Base-by-base conservation (phyloP, 2,329 filamentous ascomycete genomes). In the Fusarium hainanense region DNA sequence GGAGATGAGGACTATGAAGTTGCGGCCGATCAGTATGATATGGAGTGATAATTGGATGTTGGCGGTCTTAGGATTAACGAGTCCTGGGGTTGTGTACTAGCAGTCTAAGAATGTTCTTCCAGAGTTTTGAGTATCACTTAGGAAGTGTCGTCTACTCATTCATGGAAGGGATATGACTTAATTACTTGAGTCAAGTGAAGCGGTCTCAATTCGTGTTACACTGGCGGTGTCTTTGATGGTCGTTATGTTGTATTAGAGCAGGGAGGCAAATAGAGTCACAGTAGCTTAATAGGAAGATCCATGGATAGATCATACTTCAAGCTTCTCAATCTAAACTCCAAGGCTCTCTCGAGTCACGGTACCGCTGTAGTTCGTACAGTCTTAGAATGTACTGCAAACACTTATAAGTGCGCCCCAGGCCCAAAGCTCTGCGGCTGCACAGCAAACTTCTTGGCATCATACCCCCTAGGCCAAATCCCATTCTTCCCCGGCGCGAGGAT, bases 401-500 rank as follows among this genome's bases (percentile, higher is more conserved):
- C 18, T 12, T 37, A 37, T n/a, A 37, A 12, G 6, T 37, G 34
- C 18, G 34, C 34, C 10, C 34, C 34, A 0, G 34, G 34, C 18
- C 34, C 34, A n/a, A 37, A 37, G 34, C 34, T 37, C 5, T 34
- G 25, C 0, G 48, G 52, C 0, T 10, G 4, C 5, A 69, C 16
- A 1, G 46, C 25, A 34, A 64, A 69, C 18, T 60, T 37, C 2
- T 46, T 30, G 0, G 28, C 59, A 12, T 65, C 34, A 18, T 69
- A 70, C 1, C 42, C 42, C 23, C 12, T 43, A 0, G 67, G 68
- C 69, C 69, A 72, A 5, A 72, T 65, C 0, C 69, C 68, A 21
- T 67, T 69, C 32, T 63, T 71, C 1, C 68, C 68, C 0, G 69
- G 69, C 1, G 69, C 66, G 4, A 72, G 30, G 12, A 72, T 71